Conservation (phyloP, 2,329 filamentous ascomycete species). For the Trichoderma breve region DNA sequence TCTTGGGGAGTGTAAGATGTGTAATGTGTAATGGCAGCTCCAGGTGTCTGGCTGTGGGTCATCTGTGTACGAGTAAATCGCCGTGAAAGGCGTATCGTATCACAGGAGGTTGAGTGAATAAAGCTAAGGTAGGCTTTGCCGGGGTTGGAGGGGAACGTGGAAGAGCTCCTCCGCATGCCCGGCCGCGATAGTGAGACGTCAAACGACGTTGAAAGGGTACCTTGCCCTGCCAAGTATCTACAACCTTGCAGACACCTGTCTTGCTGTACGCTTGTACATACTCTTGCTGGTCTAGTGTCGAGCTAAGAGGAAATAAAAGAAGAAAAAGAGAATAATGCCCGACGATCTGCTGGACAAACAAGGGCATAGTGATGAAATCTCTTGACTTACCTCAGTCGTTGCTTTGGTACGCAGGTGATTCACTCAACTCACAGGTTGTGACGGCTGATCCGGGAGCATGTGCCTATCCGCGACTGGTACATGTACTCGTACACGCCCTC, state of each 20-base stretch:
- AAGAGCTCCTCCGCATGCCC: slow-evolving; percentile 17
- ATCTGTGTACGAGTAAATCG: background rate
- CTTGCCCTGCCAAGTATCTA: slow-evolving; percentile 7
- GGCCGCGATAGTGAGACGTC: slow-evolving; percentile 12
- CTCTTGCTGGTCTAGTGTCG: background rate
- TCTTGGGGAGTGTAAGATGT: slow-evolving; percentile 1
- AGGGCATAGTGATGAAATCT: background rate
- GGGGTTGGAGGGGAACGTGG: slow-evolving; percentile 4
- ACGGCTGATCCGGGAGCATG: slow-evolving; percentile 15
- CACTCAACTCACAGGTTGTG: background rate
- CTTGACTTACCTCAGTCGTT: slow-evolving; percentile 3
- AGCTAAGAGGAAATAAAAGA: background rate
- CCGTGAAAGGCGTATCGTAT: background rate
- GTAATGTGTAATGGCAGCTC: background rate
- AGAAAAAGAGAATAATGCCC: background rate
- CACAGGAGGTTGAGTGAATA: background rate
- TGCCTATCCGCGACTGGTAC: background rate
- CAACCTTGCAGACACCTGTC: background rate
- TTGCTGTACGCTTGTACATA: slow-evolving; percentile 6
- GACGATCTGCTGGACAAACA: background rate
- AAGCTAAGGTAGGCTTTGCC: background rate
- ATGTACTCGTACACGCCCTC: slow-evolving; percentile 1
- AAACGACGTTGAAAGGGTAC: background rate
- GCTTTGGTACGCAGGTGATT: background rate
- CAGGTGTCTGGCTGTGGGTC: slow-evolving; percentile 10